These are phyloP conservation scores for Zygoascus sp. DNA, from an alignment of 1,139 yeast genomes.

Conservation along the genomic window DNA sequence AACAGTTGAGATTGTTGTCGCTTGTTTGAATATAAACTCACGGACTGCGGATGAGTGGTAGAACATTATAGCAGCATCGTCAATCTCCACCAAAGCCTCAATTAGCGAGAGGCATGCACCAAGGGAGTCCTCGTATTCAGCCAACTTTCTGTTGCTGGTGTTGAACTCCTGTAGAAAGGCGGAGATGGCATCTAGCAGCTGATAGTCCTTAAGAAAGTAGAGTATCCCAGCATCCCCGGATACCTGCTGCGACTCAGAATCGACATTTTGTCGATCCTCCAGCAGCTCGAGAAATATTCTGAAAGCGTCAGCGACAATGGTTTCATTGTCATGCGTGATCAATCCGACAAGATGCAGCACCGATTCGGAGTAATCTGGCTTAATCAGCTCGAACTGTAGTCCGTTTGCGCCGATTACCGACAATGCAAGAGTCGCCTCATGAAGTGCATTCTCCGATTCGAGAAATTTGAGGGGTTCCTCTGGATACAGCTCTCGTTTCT, in stretches of 20 bases:
- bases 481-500: conserved; percentile 29
- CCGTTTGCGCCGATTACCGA: conserved; percentile 22
- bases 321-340: conserved; percentile 34
- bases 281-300: conserved; percentile 29
- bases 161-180: background rate
- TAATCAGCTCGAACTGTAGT: background rate
- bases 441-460: conserved; percentile 32
- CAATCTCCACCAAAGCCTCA: conserved; percentile 4
- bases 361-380: background rate
- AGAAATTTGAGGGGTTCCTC: conserved; percentile 36
- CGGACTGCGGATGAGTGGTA: background rate
- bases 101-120: background rate
- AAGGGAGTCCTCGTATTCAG: background rate
- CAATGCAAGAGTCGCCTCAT: conserved; percentile 32
- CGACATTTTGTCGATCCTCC: conserved; percentile 21
- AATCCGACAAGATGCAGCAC: conserved; percentile 7
- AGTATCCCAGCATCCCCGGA: conserved; percentile 14
- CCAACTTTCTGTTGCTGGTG: background rate
- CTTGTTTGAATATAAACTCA: background rate
- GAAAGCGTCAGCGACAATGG: conserved; percentile 30
- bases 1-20: background rate
- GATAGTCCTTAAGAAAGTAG: background rate
- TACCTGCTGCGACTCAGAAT: background rate
- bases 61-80: background rate
- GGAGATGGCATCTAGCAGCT: background rate